Evolutionary conservation across 768 basidiomycete genomes (phyloP).

Genomic region (Rhizopogon vulgaris): DNA sequence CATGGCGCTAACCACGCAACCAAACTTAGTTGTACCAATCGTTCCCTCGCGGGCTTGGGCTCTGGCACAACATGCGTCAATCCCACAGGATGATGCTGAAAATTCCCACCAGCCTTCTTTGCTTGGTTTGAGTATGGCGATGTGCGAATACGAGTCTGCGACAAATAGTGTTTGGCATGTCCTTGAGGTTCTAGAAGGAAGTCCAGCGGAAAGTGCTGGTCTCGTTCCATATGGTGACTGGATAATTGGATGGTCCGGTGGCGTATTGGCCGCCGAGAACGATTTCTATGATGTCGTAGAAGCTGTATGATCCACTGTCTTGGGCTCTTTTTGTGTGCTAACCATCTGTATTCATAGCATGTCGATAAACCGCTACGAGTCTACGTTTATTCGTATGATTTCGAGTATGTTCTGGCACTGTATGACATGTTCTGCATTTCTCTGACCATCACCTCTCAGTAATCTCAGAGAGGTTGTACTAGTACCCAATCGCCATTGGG

Average conservation of each 20-base stretch:
- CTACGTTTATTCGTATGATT: slow-evolving; percentile 96
- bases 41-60: slow-evolving; percentile 85
- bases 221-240: slow-evolving; percentile 85
- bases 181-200: slow-evolving; percentile 91
- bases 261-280: slow-evolving; percentile 82
- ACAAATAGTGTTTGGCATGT: slow-evolving; percentile 98
- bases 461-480: slow-evolving; percentile 89
- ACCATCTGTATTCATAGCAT: slow-evolving; percentile 47
- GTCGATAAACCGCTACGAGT: slow-evolving; percentile 89
- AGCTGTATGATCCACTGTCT: slow-evolving; percentile 47
- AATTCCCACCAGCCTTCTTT: slow-evolving; percentile 69
- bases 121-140: slow-evolving; percentile 89
- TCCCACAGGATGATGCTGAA: slow-evolving; percentile 34
- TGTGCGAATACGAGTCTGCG: slow-evolving; percentile 86
- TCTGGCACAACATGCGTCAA: slow-evolving; percentile 32
- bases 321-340: background rate
- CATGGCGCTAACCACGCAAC: background rate
- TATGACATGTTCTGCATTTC: background rate
- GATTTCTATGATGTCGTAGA: slow-evolving; percentile 98
- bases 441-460: slow-evolving; percentile 34
- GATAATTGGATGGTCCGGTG: slow-evolving; percentile 91
- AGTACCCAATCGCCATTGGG: slow-evolving; percentile 96
- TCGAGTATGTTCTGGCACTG: slow-evolving; percentile 60
- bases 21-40: slow-evolving; percentile 66
- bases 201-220: slow-evolving; percentile 93